Base-by-base conservation (phyloP, 768 basidiomycete species). In the Suillus bovinus region DNA sequence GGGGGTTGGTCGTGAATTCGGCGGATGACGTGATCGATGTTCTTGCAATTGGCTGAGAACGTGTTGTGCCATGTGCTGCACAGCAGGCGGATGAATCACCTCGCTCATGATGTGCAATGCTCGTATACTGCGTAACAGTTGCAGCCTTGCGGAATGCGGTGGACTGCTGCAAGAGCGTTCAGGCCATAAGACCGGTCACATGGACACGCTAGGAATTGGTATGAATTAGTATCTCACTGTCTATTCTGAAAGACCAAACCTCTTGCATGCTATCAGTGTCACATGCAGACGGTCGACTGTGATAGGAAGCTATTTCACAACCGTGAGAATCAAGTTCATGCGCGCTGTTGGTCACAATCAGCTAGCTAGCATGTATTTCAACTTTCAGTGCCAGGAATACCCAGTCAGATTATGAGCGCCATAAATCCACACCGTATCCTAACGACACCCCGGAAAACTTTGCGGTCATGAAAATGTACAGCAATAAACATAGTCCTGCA, bases 1-100 rank as follows among this genome's bases (percentile, higher is more conserved):
- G 4, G 96, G 94, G 27, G 73, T 71, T 13, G 14, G 58, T 7
- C 16, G 55, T 10, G 46, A 31, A n/a, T 29, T 49, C n/a, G 61
- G 9, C 22, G 58, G 29, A 60, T 61, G 59, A 56, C 63, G 71
- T 38, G 67, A 39, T 24, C 74, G 75, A 67, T 79, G 76, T 2
- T 38, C 20, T 39, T 61, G 24, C n/a, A 83, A 68, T 33, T 81
- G 77, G 3, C 44, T n/a, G 24, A 71, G 67, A 47, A 84, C 69
- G 62, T 83, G 82, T 31, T 69, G 61, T 24, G 73, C 68, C 70
- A 82, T 81, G 44, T 65, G 72, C 8, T 60, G 66, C 33, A 83
- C 76, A 13, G 79, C 74, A 27, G 81, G 70, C 60, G 68, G 72
- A 20, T 69, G 24, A n/a, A 29, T 39, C 16, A 39, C 38, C 27